Evolutionary conservation across 2,329 filamentous ascomycete genomes (phyloP), one percentile per base, ranked within the genome.

Genomic region (Colletotrichum sojae): DNA sequence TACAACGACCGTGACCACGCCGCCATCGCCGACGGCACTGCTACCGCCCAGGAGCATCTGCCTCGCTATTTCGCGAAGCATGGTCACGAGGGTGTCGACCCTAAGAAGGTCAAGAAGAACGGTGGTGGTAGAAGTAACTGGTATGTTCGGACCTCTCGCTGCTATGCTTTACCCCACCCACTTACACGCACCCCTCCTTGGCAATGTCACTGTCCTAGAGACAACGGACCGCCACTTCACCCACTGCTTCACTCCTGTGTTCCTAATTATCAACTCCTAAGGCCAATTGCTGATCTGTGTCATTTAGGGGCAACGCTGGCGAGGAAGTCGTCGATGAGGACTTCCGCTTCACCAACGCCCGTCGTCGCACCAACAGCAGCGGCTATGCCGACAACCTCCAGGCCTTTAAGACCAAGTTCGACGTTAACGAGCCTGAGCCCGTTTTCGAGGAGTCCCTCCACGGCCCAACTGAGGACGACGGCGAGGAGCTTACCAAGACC

Each of bases 341-440:
- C 74, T 97, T 96, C 85, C 94, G 90, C 78, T 91, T 97, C 78
- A 88, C 87, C 85, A 96, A 98, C 76, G 85, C 92, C 66, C 94
- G 95, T 72, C 96, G 95, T 80, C 94, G 94, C 80, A 97, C 94
- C 83, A 98, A 98, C 85, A 95, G 92, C 80, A 95, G 91, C 83
- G 90, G 88, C 76, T 88, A 92, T 75, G 90, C 89, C 63, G 88
- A 90, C 76, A 86, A 90, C 75, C 84, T 94, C 74, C 87, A 89
- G 70, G 90, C 95, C 79, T 94, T 97, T 85, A 97, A 96, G 88
- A 97, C 95, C 82, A 99, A 99, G 85, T 98, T 98, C 79, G 96
- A 99, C 82, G 86, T 93, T 74, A 88, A 94, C 78, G 96, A 98
- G 75, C 86, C 89, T 18, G 95, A 98, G 77, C 95, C 94, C 48